Base-by-base conservation (phyloP, 345 rosid genomes). In the Acer campestre region DNA sequence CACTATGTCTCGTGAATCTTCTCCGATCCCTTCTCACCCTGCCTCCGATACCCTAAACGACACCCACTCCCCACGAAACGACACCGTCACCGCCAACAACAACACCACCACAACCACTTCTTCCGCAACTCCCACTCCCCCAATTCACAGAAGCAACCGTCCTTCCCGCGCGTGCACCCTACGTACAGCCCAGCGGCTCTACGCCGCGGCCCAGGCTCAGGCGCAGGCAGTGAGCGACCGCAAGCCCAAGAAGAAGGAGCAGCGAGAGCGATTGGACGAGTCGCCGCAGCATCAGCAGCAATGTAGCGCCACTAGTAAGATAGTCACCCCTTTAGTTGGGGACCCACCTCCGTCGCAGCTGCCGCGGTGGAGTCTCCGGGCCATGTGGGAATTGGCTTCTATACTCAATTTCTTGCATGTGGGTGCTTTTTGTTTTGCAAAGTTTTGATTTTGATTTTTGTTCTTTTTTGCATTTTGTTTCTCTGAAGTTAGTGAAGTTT, bases 331-430 rank as follows among this genome's bases (percentile, higher is more conserved):
- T 42, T 84, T 97, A 73, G 94, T 90, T n/a, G 91, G 82, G 51
- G 85, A 88, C 22, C 98, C 98, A 9, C 94, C 90, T 80, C 88
- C 94, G 35, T 82, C 97, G 5, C 98, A 90, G 89, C 78, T 93
- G 87, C 91, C 97, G 25, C 85, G 99, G 71, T 93, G 99, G 99
- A 94, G 75, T 79, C 95, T 97, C 78, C 94, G 99, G 68, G 93
- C 93, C 25, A 97, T 97, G 98, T 94, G 98, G 98, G 97, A 97
- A 84, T 87, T 97, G 83, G 98, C 98, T 82, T 97, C 99, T 1
- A 74, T 94, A 9, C 96, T 97, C 77, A 90, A 97, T 90, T 94
- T 97, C 86, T 90, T 97, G 91, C 98, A 94, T 88, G 99, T 97
- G 84, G 88, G 94, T 82, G 61, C 73, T 80, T 48, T 48, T 67